phyloP scores from a whole-genome alignment of 306 rosid species.

The Sesbania bispinosa region DNA sequence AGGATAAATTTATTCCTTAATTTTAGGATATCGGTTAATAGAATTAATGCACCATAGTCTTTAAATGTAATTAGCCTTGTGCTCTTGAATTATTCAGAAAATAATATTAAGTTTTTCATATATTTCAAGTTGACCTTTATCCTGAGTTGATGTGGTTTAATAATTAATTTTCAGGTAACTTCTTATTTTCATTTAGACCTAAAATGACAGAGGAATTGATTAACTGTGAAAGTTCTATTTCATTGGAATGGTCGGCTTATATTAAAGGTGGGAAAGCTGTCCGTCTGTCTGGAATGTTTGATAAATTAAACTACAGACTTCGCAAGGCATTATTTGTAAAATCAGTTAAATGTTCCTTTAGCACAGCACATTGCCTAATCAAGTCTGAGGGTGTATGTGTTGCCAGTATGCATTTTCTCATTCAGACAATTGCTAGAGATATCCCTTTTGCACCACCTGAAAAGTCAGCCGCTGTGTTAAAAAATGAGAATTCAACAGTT shows the following conservation, averaged over 20 bases:
- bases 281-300: constrained; percentile 76
- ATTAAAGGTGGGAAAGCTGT: constrained; percentile 92
- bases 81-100: too few relatives aligned
- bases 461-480: constrained; percentile 31
- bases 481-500: constrained; percentile 47
- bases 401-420: constrained; percentile 70
- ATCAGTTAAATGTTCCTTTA: constrained; percentile 63
- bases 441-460: constrained; percentile 61
- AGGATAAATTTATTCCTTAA: too few relatives aligned
- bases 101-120: too few relatives aligned
- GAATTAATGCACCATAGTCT: too few relatives aligned
- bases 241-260: constrained; percentile 76
- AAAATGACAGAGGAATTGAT: constrained; percentile 42
- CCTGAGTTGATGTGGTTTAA: constrained; percentile 28
- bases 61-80: too few relatives aligned
- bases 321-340: constrained; percentile 66
- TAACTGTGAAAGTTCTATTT: constrained; percentile 42
- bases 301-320: constrained; percentile 78
- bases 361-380: constrained; percentile 64
- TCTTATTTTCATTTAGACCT: constrained; percentile 84
- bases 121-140: constrained; percentile 8
- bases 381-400: constrained; percentile 47
- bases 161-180: constrained; percentile 77
- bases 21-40: too few relatives aligned
- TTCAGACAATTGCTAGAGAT: constrained; percentile 66